Evolutionary conservation across 2,329 filamentous ascomycete species (phyloP).

Genomic region (Macrophomina tecta): DNA sequence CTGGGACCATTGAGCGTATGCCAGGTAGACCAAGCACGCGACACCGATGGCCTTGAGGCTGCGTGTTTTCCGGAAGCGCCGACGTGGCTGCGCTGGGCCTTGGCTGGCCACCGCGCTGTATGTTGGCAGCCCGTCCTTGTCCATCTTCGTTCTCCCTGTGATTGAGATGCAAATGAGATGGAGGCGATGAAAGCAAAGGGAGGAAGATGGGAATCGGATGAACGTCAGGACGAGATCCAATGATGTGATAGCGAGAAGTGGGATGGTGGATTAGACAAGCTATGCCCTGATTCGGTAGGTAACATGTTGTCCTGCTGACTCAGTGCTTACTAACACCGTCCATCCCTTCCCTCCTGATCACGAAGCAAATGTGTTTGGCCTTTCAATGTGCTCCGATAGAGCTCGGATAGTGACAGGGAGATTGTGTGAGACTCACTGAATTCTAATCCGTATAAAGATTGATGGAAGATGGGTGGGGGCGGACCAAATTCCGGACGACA

Average conservation of each 20-base stretch:
- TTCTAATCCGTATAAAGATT: too few species aligned
- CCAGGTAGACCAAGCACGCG: constrained; percentile 34
- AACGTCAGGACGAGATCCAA: constrained; percentile 14
- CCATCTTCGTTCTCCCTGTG: constrained; percentile 30
- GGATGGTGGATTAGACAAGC: not conserved
- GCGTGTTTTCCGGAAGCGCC: constrained; percentile 34
- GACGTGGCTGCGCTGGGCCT: constrained; percentile 32
- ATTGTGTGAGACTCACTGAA: too few species aligned
- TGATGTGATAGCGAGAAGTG: constrained; percentile 15
- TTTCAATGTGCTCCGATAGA: too few species aligned
- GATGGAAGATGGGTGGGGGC: too few species aligned
- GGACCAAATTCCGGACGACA: too few species aligned
- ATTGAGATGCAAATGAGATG: constrained; percentile 26
- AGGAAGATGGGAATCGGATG: constrained; percentile 21
- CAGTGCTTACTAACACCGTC: not conserved
- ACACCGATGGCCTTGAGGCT: constrained; percentile 30
- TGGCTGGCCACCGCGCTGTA: constrained; percentile 35
- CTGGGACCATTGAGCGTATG: constrained; percentile 30
- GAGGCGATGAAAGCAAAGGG: constrained; percentile 16
- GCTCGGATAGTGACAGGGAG: too few species aligned
- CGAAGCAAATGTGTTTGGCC: too few species aligned
- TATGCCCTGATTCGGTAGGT: not conserved
- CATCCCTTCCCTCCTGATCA: too few species aligned
- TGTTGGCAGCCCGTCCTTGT: constrained; percentile 35
- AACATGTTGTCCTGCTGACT: not conserved